A percentile compares a stretch with the other conserved stretches of the same genome.
These are phyloP conservation scores for Pleomassaria siparia DNA, from an alignment of 2,329 filamentous ascomycete species.

Conservation along the genomic window DNA sequence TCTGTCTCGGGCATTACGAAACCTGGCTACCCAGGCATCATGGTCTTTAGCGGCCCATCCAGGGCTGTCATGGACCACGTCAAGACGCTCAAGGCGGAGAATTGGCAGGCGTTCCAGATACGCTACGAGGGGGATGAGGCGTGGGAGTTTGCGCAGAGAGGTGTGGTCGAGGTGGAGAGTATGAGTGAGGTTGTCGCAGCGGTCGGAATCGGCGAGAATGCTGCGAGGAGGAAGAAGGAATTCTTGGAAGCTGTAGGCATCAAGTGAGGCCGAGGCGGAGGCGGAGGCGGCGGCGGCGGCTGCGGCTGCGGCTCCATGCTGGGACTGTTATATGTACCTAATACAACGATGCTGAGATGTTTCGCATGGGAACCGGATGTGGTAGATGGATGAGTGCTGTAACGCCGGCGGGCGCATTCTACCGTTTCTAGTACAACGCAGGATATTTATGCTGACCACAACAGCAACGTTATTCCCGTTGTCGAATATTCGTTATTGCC, in stretches of 20 bases:
- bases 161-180: slow-evolving; percentile 47
- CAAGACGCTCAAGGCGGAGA: slow-evolving; percentile 44
- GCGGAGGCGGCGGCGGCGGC: no score
- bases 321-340: neutral
- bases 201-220: slow-evolving; percentile 23
- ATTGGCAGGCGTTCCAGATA: slow-evolving; percentile 52
- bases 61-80: slow-evolving; percentile 45
- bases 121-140: slow-evolving; percentile 41
- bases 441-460: neutral
- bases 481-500: neutral
- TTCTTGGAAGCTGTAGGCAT: slow-evolving; percentile 40
- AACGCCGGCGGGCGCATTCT: neutral
- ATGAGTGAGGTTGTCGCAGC: slow-evolving; percentile 48
- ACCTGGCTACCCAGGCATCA: slow-evolving; percentile 50
- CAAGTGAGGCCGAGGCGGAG: slow-evolving; percentile 20
- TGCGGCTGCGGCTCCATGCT: neutral
- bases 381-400: neutral
- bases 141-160: slow-evolving; percentile 46
- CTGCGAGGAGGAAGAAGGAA: slow-evolving; percentile 23
- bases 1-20: slow-evolving; percentile 48
- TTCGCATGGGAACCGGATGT: neutral
- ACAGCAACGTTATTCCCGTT: no score
- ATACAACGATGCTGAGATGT: neutral
- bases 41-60: slow-evolving; percentile 46
- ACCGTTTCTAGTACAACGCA: neutral